Evolutionary conservation across 2,329 filamentous ascomycete species (phyloP), one percentile per base, ranked within the genome.

Genomic region (Colletotrichum ledebouriae): DNA sequence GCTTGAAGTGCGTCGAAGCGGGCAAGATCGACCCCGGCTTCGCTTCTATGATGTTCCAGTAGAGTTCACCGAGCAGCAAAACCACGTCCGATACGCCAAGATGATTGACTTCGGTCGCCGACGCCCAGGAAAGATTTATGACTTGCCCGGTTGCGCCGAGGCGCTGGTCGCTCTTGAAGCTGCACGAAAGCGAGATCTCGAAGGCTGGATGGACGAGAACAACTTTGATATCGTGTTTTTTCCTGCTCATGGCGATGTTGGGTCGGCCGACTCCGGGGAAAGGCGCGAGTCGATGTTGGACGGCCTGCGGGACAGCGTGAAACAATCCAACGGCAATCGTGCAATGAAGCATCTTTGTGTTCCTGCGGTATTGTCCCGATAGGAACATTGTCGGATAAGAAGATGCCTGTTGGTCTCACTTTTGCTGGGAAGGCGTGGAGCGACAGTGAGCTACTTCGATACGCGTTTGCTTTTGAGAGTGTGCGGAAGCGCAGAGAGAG

Each of bases 281-380:
- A 17, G 50, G 1, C 49, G 57, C 22, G 41, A 56, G 12, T 66
- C 61, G 22, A 61, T 66, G 67, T 7, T 59, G 29, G 20, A 69
- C 39, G 42, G 62, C 2, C 41, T 69, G 64, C 78, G 77, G 33
- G 86, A 87, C 55, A 86, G 86, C 0, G 81, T 87, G 4, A 82
- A 81, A 46, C 88, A 87, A 66, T 82, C 80, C 0, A 86, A 87
- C 62, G 85, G 86, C 1, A 87, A 87, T 59, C 76, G 84, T 2
- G 83, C 82, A 0, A 76, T 89, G 1, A 77, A 85, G 11, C 86
- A 17, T 17, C 17, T 17, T 17, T 17, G 17, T 17, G 17, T 17
- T 17, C 17, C 17, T 17, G 17, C 17, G 17, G 17, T 17, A 17
- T 17, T 17, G 17, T 17, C 17, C 17, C 17, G 17, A 17, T 17